Conservation (phyloP, 2,329 filamentous ascomycete species). For the Colletotrichum echinochloae region DNA sequence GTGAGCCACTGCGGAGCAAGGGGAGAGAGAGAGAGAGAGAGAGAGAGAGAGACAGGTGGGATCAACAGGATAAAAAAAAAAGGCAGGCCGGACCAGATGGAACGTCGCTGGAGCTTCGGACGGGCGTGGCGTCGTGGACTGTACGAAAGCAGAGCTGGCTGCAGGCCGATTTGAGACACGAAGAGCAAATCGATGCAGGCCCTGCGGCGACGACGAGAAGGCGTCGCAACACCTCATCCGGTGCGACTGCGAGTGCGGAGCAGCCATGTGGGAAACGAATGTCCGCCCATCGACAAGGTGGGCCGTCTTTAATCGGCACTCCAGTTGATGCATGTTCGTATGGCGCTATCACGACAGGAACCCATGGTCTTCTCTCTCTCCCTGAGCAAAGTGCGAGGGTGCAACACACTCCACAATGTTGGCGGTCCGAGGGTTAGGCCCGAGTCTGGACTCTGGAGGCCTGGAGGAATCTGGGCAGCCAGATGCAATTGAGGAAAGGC, state of each 20-base stretch:
- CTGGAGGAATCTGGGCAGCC: slow-evolving; percentile 17
- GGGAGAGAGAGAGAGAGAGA: slow-evolving; percentile 4
- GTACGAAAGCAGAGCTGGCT: slow-evolving; percentile 1
- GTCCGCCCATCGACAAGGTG: slow-evolving; percentile 14
- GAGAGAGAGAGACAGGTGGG: slow-evolving; percentile 23
- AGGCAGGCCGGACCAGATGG: slow-evolving; percentile 28
- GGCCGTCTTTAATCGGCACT: background rate
- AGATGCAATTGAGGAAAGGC: slow-evolving; percentile 32
- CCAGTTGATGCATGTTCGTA: slow-evolving; percentile 4
- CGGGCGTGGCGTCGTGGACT: background rate
- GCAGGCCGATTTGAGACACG: slow-evolving; percentile 29
- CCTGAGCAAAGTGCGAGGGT: background rate
- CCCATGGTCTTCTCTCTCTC: background rate
- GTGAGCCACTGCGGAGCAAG: slow-evolving; percentile 34
- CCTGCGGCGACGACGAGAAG: background rate
- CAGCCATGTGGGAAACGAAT: background rate
- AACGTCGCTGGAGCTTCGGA: slow-evolving; percentile 12
- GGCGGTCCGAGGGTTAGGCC: slow-evolving; percentile 22
- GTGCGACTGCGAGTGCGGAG: background rate
- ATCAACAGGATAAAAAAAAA: slow-evolving; percentile 6
- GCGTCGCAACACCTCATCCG: background rate
- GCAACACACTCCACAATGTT: slow-evolving; percentile 1
- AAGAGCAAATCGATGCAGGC: slow-evolving; percentile 11
- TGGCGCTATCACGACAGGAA: slow-evolving; percentile 16
- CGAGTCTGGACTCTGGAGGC: slow-evolving; percentile 16